phyloP scores from a whole-genome alignment of 1,284 basidiomycete genomes.

The Fomitopsis palustris region DNA sequence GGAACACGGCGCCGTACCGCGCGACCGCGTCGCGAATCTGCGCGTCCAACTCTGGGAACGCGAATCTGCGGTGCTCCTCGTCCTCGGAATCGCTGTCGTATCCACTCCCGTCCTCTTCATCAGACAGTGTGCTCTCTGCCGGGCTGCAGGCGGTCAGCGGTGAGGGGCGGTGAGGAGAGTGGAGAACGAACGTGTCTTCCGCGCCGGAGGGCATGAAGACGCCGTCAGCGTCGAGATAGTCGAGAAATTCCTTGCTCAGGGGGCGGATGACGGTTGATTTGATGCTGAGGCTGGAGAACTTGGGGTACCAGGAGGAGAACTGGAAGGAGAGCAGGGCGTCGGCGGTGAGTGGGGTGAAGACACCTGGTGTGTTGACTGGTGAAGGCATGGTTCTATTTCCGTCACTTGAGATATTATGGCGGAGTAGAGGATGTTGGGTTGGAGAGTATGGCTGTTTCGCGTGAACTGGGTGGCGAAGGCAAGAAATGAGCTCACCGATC shows the following conservation, averaged over 20 bases:
- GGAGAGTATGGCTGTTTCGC: too few relatives aligned
- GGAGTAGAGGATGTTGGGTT: too few relatives aligned
- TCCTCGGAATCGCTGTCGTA: constrained; percentile 36
- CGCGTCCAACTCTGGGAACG: constrained; percentile 77
- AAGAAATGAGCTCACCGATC: not conserved
- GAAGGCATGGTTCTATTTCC: constrained; percentile 22
- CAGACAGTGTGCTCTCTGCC: constrained; percentile 53
- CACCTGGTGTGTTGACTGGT: constrained; percentile 17
- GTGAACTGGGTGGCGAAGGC: too few relatives aligned
- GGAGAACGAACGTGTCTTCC: constrained; percentile 58
- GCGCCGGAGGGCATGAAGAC: constrained; percentile 83
- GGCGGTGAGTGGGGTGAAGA: constrained; percentile 51
- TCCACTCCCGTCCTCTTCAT: constrained; percentile 43
- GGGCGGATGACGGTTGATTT: constrained; percentile 79
- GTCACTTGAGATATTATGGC: too few relatives aligned
- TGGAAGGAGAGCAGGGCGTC: constrained; percentile 71
- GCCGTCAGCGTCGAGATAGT: constrained; percentile 78
- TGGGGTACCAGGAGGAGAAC: constrained; percentile 87
- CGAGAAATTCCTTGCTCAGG: constrained; percentile 59
- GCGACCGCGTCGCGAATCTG: constrained; percentile 68
- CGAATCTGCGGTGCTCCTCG: constrained; percentile 40
- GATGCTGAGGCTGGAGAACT: constrained; percentile 67
- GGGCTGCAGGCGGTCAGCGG: constrained; percentile 36
- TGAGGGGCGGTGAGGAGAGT: constrained; percentile 9
- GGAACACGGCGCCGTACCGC: constrained; percentile 84